Percentiles rank a stretch among this genome's conserved stretches.
Conservation (phyloP, 345 rosid species). For the Linum tenue region DNA sequence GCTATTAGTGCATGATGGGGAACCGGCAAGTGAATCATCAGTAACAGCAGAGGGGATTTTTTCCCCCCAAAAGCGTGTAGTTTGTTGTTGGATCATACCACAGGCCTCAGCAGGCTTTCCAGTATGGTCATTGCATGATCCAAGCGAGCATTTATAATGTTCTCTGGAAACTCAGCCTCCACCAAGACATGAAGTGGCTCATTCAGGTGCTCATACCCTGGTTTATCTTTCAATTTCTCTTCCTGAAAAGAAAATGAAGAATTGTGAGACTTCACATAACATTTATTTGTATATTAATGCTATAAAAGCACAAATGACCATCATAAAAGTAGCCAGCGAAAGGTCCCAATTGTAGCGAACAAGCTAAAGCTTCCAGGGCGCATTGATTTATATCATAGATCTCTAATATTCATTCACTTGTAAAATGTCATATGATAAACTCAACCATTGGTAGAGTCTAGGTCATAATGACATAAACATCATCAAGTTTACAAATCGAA, state of each 20-base stretch:
- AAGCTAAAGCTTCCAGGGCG: too few species aligned
- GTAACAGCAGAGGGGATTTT: neutral
- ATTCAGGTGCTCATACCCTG: constrained; percentile 87
- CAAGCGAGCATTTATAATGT: constrained; percentile 54
- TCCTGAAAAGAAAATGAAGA: constrained; percentile 36
- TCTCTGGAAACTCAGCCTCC: constrained; percentile 91
- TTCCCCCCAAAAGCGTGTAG: neutral
- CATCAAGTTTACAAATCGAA: neutral
- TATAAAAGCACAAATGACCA: too few species aligned
- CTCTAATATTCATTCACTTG: neutral
- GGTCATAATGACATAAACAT: neutral
- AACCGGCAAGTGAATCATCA: neutral
- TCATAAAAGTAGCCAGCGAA: neutral
- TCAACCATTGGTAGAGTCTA: neutral
- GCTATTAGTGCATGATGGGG: neutral
- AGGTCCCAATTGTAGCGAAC: neutral
- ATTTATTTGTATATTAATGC: too few species aligned
- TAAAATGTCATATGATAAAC: neutral
- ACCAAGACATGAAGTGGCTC: constrained; percentile 80
- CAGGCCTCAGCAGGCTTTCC: constrained; percentile 75
- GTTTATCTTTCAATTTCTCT: constrained; percentile 85
- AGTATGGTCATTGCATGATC: constrained; percentile 65
- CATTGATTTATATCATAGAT: neutral
- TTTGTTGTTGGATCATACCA: constrained; percentile 36
- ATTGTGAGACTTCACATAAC: constrained; percentile 1